Base-by-base conservation (phyloP, 208 protist genomes). In the Leishmania major region DNA sequence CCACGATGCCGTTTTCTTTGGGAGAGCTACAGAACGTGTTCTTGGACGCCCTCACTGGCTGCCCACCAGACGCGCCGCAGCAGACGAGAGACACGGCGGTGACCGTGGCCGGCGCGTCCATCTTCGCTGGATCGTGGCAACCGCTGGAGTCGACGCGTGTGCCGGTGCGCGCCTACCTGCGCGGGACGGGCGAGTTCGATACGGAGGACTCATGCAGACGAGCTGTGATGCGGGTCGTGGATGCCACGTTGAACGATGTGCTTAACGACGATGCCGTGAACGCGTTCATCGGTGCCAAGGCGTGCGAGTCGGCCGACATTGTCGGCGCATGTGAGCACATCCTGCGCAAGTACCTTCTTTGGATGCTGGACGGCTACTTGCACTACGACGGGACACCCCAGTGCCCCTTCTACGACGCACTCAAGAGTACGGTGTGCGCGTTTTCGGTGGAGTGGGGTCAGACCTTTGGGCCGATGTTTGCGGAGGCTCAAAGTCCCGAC, bases 81-180 rank as follows among this genome's bases (percentile, higher is more conserved):
- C 49, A 75, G n/a, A 67, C 69, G 8, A 67, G 70, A 53, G 84
- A 87, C 31, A 81, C 62, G 73, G 84, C 79, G 1, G 43, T 85
- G 4, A 49, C 79, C 25, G 47, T 86, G 37, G 84, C 81, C n/a
- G 35, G 82, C n/a, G 82, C 25, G 17, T 49, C 22, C 43, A 69
- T 88, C 49, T 78, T 82, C 67, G 22, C 81, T 31, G 84, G 81
- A 35, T 79, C 77, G 31, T 88, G 84, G 84, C 57, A 79, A 62
- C 77, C 84, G 17, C 28, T 88, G 22, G 81, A 88, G 43, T 22
- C 53, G 49, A 78, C 78, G n/a, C 84, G 80, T 8, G 59, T 70
- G 11, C 84, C 84, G n/a, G 81, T 85, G 47, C 77, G 79, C 53
- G 31, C 22, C 2, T 88, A 79, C 73, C 59, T 88, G n/a, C 57